Percentiles rank a stretch among this genome's conserved stretches.
These are phyloP conservation scores for Pisolithus orientalis DNA, from an alignment of 768 basidiomycete genomes.

Conservation along the genomic window DNA sequence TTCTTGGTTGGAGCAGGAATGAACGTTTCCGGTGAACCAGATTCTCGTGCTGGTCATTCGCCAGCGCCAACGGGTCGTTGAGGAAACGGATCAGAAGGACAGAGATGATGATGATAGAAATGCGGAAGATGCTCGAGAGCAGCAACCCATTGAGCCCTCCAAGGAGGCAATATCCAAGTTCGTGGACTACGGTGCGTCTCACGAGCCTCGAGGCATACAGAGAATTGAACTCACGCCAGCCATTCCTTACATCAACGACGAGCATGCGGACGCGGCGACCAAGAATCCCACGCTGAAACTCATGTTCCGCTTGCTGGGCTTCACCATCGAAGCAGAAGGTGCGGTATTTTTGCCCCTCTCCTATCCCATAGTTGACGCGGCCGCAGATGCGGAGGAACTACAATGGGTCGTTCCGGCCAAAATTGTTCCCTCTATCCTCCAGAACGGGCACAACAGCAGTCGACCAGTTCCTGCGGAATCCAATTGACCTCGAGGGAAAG, in stretches of 20 bases:
- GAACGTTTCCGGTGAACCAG: constrained; percentile 31
- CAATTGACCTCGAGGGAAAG: constrained; percentile 76
- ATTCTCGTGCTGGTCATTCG: constrained; percentile 55
- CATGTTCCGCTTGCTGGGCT: constrained; percentile 73
- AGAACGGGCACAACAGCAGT: constrained; percentile 69
- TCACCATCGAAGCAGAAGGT: constrained; percentile 66
- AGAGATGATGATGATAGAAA: constrained; percentile 33
- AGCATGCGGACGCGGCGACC: constrained; percentile 70
- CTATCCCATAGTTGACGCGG: constrained; percentile 5
- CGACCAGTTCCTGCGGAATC: constrained; percentile 74
- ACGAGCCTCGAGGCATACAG: not conserved
- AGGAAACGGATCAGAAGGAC: constrained; percentile 46
- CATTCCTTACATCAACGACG: constrained; percentile 70
- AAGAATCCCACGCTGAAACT: constrained; percentile 79
- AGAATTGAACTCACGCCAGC: constrained; percentile 37
- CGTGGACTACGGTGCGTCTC: constrained; percentile 63
- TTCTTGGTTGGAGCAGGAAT: constrained; percentile 13
- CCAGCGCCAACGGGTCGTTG: constrained; percentile 53
- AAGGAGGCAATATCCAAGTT: constrained; percentile 63
- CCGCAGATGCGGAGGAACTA: constrained; percentile 57
- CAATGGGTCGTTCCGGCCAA: constrained; percentile 82
- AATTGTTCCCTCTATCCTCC: constrained; percentile 62
- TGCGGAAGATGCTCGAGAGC: constrained; percentile 24
- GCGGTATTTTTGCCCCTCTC: constrained; percentile 11
- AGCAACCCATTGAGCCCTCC: constrained; percentile 42